Evolutionary conservation across 2,329 filamentous ascomycete species (phyloP).

Genomic region (Cladosporium sp.): DNA sequence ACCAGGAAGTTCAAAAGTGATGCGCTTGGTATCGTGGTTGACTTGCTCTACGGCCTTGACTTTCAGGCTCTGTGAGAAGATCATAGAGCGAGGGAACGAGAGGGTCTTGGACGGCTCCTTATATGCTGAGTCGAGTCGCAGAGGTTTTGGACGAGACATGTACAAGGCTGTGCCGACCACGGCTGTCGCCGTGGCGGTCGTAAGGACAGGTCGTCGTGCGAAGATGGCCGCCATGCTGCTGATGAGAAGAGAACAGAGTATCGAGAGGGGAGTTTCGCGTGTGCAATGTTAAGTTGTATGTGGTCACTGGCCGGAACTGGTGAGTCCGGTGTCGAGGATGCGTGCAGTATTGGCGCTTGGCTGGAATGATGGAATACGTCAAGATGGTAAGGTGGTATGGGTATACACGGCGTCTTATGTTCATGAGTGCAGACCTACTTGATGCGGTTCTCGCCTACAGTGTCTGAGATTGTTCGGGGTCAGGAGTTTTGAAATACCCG

Average conservation of each 20-base stretch:
- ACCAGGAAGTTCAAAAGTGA: conserved; percentile 35
- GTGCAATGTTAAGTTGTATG: neutral
- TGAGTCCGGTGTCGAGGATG: neutral
- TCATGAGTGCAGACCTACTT: neutral
- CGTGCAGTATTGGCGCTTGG: conserved; percentile 6
- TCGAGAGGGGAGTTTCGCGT: neutral
- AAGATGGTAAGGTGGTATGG: neutral
- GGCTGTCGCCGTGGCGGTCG: conserved; percentile 18
- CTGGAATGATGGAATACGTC: conserved; percentile 2
- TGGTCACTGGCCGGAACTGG: neutral
- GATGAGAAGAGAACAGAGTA: neutral
- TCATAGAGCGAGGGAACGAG: conserved; percentile 34
- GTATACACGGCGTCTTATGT: neutral
- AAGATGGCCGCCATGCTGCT: conserved; percentile 21
- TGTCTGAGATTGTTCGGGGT: neutral
- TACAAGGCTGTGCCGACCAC: conserved; percentile 21
- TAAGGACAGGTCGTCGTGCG: conserved; percentile 21
- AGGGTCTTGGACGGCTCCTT: conserved; percentile 30
- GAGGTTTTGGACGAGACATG: conserved; percentile 18
- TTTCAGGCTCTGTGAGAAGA: conserved; percentile 34
- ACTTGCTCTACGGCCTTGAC: conserved; percentile 34
- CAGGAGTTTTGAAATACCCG: neutral
- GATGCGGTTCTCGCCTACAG: conserved; percentile 1
- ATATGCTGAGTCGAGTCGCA: conserved; percentile 31
- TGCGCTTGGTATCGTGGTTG: conserved; percentile 37